Evolutionary conservation across 805 yeast genomes (phyloP).

Genomic region (Wickerhamiella allomyrinae): DNA sequence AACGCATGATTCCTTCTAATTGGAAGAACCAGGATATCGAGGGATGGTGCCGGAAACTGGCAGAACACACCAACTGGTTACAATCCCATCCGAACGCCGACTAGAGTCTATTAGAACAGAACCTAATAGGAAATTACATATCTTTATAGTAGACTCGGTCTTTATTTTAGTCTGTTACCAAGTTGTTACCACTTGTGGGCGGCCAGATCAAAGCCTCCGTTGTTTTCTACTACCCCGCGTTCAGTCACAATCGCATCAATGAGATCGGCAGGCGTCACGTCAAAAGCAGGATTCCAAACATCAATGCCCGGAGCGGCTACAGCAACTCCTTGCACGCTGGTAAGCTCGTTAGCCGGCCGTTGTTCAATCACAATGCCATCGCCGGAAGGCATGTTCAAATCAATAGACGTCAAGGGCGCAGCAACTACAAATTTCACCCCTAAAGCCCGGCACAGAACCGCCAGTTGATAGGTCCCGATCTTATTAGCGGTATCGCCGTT

Average conservation of each 20-base stretch:
- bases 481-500: conserved; percentile 96
- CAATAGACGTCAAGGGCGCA: conserved; percentile 89
- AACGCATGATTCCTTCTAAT: conserved; percentile 10
- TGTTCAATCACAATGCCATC: conserved; percentile 73
- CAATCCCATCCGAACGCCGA: no score
- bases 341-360: conserved; percentile 68
- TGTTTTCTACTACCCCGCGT: conserved; percentile 40
- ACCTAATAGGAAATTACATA: no score
- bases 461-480: conserved; percentile 86
- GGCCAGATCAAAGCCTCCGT: background rate
- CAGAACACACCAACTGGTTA: conserved; percentile 14
- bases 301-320: conserved; percentile 70
- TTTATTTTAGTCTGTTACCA: no score
- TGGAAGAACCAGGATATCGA: conserved; percentile 11
- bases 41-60: conserved; percentile 10
- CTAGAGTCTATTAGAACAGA: no score
- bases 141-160: no score
- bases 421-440: conserved; percentile 81
- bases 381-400: conserved; percentile 49
- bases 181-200: background rate
- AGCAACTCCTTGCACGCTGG: conserved; percentile 57
- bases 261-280: conserved; percentile 69
- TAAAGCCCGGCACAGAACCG: conserved; percentile 52
- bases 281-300: conserved; percentile 96
- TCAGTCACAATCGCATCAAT: conserved; percentile 90